phyloP scores from a whole-genome alignment of 371 early-diverging fungal genomes.

The Mortierella sp. region DNA sequence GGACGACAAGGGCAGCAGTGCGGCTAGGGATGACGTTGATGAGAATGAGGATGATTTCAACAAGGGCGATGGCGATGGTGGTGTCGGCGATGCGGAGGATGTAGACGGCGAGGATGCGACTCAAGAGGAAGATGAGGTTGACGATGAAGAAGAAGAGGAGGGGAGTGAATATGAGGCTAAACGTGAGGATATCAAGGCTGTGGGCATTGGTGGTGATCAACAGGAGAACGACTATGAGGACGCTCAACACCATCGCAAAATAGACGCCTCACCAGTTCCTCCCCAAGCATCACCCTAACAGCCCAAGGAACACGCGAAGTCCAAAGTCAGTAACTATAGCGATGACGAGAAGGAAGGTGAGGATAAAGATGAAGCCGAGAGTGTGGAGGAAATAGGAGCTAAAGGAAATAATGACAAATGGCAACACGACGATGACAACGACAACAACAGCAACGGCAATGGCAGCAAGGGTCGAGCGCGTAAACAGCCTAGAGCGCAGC shows the following conservation, averaged over 20 bases:
- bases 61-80: not conserved
- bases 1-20: not conserved
- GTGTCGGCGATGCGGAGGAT: not conserved
- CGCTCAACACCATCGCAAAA: not conserved
- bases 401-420: constrained; percentile 73
- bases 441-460: not conserved
- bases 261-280: not conserved
- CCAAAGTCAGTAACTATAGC: not conserved
- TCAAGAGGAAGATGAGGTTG: not conserved
- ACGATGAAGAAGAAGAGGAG: not conserved
- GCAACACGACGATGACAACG: not conserved
- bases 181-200: not conserved
- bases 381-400: constrained; percentile 72
- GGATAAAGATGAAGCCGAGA: constrained; percentile 56
- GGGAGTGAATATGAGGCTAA: not conserved
- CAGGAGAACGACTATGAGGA: not conserved
- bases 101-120: not conserved
- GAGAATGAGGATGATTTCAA: not conserved
- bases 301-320: not conserved
- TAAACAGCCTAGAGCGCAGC: not conserved
- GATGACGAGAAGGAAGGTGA: not conserved
- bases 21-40: not conserved
- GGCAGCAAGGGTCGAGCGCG: not conserved
- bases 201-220: not conserved
- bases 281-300: constrained; percentile 1